These are phyloP conservation scores for Euphrasia arctica DNA, from an alignment of 305 asterid species.

Conservation along the genomic window DNA sequence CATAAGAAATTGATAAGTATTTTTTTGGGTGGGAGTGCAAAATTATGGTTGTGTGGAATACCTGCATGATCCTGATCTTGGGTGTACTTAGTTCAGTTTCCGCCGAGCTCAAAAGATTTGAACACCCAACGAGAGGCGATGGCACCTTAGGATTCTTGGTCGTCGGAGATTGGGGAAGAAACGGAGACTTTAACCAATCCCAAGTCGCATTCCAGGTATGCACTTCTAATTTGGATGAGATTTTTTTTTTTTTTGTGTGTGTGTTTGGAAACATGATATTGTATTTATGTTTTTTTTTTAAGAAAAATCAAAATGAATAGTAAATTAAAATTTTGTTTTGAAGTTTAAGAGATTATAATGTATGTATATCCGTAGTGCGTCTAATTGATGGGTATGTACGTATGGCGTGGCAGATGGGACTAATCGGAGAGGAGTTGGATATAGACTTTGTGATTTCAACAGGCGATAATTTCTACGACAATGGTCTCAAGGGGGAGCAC, in stretches of 20 bases:
- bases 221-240: not conserved
- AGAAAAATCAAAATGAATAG: too few species aligned
- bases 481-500: constrained; percentile 54
- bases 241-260: too few species aligned
- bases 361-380: too few species aligned
- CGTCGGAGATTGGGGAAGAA: constrained; percentile 5
- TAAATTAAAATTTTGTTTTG: too few species aligned
- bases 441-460: constrained; percentile 76
- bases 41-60: not conserved
- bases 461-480: constrained; percentile 76
- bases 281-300: too few species aligned
- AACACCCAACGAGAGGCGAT: not conserved
- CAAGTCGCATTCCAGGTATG: not conserved
- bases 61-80: not conserved
- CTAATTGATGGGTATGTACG: too few species aligned
- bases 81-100: not conserved
- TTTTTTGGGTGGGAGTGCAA: too few species aligned
- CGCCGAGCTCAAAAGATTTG: not conserved
- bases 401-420: constrained; percentile 61
- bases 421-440: constrained; percentile 56
- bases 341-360: too few species aligned
- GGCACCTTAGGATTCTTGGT: not conserved
- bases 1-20: too few species aligned
- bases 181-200: not conserved
- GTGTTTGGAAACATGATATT: too few species aligned